Conservation (phyloP, 495 filamentous ascomycete species). For the Pyronema domesticum region DNA sequence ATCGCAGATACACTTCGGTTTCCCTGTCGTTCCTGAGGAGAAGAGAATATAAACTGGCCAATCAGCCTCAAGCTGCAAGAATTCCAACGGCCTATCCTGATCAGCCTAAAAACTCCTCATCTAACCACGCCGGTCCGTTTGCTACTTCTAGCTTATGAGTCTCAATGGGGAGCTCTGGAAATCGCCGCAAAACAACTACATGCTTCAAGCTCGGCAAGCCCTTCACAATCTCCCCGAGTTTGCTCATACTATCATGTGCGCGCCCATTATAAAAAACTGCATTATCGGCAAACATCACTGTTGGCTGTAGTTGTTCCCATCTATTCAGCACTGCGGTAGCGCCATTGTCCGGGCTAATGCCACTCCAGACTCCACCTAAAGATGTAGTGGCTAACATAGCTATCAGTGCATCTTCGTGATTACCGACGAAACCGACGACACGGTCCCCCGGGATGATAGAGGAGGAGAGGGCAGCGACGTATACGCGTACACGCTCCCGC, state of each 20-base stretch:
- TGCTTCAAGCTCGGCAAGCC: slow-evolving; percentile 44
- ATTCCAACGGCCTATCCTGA: slow-evolving; percentile 36
- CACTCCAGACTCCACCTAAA: slow-evolving; percentile 74
- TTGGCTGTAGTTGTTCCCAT: slow-evolving; percentile 62
- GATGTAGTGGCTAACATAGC: slow-evolving; percentile 67
- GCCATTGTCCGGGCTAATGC: slow-evolving; percentile 19
- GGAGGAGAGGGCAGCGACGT: slow-evolving; percentile 49
- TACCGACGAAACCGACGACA: slow-evolving; percentile 65
- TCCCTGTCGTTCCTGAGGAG: slow-evolving; percentile 72
- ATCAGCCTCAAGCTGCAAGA: slow-evolving; percentile 57
- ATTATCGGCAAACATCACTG: slow-evolving; percentile 68
- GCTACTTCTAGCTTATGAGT: slow-evolving; percentile 3
- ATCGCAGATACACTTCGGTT: slow-evolving; percentile 85
- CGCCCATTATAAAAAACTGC: slow-evolving; percentile 79
- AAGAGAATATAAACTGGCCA: slow-evolving; percentile 84
- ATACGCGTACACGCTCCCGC: slow-evolving; percentile 54
- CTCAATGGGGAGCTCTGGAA: slow-evolving; percentile 19
- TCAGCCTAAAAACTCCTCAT: slow-evolving; percentile 35
- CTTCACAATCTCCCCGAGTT: slow-evolving; percentile 51
- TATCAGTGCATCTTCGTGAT: slow-evolving; percentile 69
- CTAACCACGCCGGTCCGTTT: slow-evolving; percentile 34
- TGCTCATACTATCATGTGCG: slow-evolving; percentile 50
- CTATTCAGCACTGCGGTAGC: slow-evolving; percentile 64
- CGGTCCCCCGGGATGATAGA: slow-evolving; percentile 50
- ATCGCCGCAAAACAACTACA: slow-evolving; percentile 51